These are phyloP conservation scores for Gyromitra esculenta DNA, from an alignment of 2,329 filamentous ascomycete genomes.

Conservation along the genomic window DNA sequence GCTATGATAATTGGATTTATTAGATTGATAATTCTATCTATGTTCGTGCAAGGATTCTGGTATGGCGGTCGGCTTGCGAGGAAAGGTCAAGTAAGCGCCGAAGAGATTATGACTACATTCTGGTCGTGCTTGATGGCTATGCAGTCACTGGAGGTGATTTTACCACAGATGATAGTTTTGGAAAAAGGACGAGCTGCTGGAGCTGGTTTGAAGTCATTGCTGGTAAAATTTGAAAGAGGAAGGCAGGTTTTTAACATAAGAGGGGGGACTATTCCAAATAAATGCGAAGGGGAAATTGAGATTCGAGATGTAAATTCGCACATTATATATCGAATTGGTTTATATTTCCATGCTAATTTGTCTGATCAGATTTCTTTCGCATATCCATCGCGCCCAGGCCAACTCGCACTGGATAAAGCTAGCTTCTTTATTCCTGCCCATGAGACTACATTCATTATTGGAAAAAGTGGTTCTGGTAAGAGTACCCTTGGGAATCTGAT, in stretches of 20 bases:
- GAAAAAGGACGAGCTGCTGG: conserved; percentile 82
- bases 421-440: conserved; percentile 77
- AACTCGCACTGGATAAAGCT: conserved; percentile 69
- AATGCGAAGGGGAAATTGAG: conserved; percentile 74
- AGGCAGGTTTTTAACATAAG: conserved; percentile 34
- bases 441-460: conserved; percentile 81
- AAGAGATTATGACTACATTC: conserved; percentile 81
- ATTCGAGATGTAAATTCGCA: conserved; percentile 70
- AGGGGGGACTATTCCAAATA: conserved; percentile 58
- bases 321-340: neutral
- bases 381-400: conserved; percentile 76
- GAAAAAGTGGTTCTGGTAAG: conserved; percentile 89
- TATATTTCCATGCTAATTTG: conserved; percentile 23
- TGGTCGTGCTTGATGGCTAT: conserved; percentile 81
- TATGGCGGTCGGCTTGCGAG: conserved; percentile 78
- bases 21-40: conserved; percentile 76
- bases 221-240: conserved; percentile 39
- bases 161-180: conserved; percentile 80
- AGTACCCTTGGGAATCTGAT: conserved; percentile 86
- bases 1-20: conserved; percentile 77
- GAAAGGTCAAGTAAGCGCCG: conserved; percentile 68
- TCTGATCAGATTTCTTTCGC: conserved; percentile 75
- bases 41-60: conserved; percentile 92
- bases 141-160: conserved; percentile 76
- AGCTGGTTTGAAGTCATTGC: conserved; percentile 66